Conservation (phyloP, 805 yeast species). For the Cyberlindnera misumaiensis region DNA sequence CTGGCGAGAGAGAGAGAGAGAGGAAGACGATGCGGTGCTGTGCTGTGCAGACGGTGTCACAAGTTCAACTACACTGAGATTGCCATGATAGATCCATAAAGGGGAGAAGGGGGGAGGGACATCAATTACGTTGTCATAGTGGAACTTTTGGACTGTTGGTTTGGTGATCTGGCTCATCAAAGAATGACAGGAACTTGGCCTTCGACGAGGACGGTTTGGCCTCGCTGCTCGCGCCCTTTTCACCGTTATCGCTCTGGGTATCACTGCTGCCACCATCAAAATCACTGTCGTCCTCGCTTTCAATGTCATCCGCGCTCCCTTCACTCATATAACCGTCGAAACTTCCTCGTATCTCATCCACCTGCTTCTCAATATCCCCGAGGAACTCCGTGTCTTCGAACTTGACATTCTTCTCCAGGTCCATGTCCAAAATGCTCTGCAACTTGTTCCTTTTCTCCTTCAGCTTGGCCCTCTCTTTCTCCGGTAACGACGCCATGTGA, state of each 20-base stretch:
- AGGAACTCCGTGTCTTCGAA: slow-evolving; percentile 31
- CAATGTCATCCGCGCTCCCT: background rate
- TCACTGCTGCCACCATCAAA: slow-evolving; percentile 4
- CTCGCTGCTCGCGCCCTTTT: background rate
- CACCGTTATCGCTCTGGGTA: background rate
- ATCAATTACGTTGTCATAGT: no score
- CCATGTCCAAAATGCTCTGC: slow-evolving; percentile 26
- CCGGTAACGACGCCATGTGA: slow-evolving; percentile 14
- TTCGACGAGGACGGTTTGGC: background rate
- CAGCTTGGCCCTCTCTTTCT: slow-evolving; percentile 14
- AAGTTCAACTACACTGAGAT: no score
- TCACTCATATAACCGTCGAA: slow-evolving; percentile 5
- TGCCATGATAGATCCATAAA: no score
- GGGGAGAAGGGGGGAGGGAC: no score
- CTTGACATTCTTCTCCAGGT: slow-evolving; percentile 23
- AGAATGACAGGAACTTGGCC: slow-evolving; percentile 1
- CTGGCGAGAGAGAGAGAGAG: no score
- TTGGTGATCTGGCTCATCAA: background rate
- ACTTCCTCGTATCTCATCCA: slow-evolving; percentile 27
- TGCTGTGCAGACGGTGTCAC: no score
- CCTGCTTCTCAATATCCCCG: slow-evolving; percentile 33
- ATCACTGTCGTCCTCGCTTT: slow-evolving; percentile 4
- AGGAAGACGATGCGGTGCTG: no score
- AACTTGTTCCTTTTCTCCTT: slow-evolving; percentile 32
- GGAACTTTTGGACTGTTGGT: background rate